Conservation (phyloP, 2,329 filamentous ascomycete genomes). For the Nakataea oryzae region DNA sequence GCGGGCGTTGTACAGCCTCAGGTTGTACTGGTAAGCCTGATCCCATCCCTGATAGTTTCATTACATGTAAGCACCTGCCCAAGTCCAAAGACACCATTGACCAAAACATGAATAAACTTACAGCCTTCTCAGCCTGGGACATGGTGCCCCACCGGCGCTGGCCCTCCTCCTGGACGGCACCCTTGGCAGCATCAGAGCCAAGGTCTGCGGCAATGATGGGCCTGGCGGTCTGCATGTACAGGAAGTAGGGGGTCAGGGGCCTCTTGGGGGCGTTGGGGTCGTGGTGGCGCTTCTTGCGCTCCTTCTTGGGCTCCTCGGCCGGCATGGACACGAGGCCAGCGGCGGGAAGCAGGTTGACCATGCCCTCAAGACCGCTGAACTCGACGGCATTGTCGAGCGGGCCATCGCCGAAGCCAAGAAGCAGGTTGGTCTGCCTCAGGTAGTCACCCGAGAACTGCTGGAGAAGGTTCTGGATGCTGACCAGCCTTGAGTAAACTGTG, state of each 20-base stretch:
- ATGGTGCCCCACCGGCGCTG: slow-evolving; percentile 79
- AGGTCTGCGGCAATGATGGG: slow-evolving; percentile 72
- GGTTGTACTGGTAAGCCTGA: slow-evolving; percentile 57
- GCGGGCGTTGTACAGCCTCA: slow-evolving; percentile 54
- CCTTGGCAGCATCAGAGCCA: slow-evolving; percentile 65
- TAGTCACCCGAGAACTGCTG: slow-evolving; percentile 75
- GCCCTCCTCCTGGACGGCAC: slow-evolving; percentile 79
- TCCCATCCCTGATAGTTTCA: slow-evolving; percentile 42
- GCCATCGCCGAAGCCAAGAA: slow-evolving; percentile 63
- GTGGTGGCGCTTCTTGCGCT: slow-evolving; percentile 76
- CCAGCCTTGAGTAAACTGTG: slow-evolving; percentile 59
- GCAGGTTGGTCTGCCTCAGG: slow-evolving; percentile 76
- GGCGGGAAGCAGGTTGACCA: slow-evolving; percentile 32
- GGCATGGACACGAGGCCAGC: slow-evolving; percentile 16
- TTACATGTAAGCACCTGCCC: slow-evolving; percentile 4
- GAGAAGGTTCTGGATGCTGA: slow-evolving; percentile 69
- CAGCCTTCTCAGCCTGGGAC: slow-evolving; percentile 59
- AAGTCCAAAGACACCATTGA: too few species aligned
- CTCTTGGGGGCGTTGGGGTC: slow-evolving; percentile 94
- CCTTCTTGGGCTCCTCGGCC: slow-evolving; percentile 63
- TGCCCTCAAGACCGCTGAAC: slow-evolving; percentile 41
- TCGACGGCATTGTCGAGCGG: slow-evolving; percentile 35
- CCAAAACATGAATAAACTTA: slow-evolving; percentile 15
- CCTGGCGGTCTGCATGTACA: slow-evolving; percentile 85
- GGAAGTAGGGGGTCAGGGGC: slow-evolving; percentile 86